phyloP scores from a whole-genome alignment of 78 protist genomes.

The Anaeramoeba flamelloides region DNA sequence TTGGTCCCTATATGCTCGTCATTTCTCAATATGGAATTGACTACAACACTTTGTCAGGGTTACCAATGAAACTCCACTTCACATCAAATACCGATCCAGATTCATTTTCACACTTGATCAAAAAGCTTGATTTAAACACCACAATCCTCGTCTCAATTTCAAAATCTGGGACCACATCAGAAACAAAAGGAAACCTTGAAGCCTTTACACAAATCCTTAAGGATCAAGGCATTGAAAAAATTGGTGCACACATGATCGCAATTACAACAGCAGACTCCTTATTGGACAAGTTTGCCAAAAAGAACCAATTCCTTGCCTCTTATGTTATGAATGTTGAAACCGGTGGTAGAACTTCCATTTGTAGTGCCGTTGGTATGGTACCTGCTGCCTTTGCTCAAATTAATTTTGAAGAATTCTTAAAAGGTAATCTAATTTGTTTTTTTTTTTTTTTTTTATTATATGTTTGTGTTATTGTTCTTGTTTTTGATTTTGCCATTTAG shows the following conservation, averaged over 20 bases:
- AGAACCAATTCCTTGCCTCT: constrained; percentile 1
- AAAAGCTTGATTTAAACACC: constrained; percentile 2
- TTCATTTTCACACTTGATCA: constrained; percentile 5
- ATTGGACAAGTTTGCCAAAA: constrained; percentile 22
- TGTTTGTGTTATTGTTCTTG: too few relatives aligned
- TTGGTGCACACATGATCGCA: constrained; percentile 26
- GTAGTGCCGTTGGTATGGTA: constrained; percentile 41
- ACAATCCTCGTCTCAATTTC: constrained; percentile 34
- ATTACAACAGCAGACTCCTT: constrained; percentile 27
- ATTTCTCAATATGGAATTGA: constrained; percentile 13
- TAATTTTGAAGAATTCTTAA: constrained; percentile 29
- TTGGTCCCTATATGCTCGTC: constrained; percentile 38
- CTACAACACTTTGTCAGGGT: not conserved
- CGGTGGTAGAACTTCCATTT: constrained; percentile 31
- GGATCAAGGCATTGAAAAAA: not conserved
- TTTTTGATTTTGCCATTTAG: too few relatives aligned
- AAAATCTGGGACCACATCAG: constrained; percentile 34
- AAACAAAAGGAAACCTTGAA: constrained; percentile 28
- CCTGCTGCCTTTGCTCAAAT: constrained; percentile 38
- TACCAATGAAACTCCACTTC: constrained; percentile 29
- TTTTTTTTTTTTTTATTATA: too few relatives aligned
- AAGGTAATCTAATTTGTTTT: too few relatives aligned
- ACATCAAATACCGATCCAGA: constrained; percentile 38
- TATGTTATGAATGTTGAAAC: constrained; percentile 26
- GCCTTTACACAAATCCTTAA: constrained; percentile 7